A percentile compares a stretch with the other conserved stretches of the same genome.
These are phyloP conservation scores for Zygnema cylindricum DNA, from an alignment of 139 green algal genomes.

Conservation along the genomic window DNA sequence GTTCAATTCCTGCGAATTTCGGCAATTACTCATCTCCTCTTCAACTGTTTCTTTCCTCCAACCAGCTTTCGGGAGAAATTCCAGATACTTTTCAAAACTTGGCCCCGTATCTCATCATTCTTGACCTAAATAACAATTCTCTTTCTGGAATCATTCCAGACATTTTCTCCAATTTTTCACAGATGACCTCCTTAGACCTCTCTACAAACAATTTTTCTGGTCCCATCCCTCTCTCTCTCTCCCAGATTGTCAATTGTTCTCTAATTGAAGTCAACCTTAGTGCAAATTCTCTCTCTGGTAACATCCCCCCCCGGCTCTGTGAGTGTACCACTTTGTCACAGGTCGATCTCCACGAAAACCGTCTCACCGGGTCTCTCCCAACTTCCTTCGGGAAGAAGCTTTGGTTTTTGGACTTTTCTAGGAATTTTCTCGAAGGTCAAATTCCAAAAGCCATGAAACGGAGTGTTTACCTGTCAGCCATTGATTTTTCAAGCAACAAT, in stretches of 20 bases:
- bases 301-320: slow-evolving; percentile 2
- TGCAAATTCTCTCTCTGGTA: slow-evolving; percentile 21
- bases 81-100: background rate
- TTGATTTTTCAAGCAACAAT: background rate
- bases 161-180: background rate
- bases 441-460: background rate
- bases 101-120: background rate
- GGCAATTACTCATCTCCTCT: background rate
- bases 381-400: background rate
- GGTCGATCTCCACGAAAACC: slow-evolving; percentile 26
- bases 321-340: background rate
- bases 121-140: background rate
- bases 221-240: slow-evolving; percentile 3
- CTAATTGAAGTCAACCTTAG: slow-evolving; percentile 32
- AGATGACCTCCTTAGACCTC: background rate
- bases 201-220: slow-evolving; percentile 12
- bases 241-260: background rate
- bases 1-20: slow-evolving; percentile 14
- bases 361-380: background rate
- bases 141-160: background rate
- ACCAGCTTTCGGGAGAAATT: slow-evolving; percentile 21
- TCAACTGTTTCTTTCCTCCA: background rate
- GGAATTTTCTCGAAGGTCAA: background rate
- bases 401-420: background rate
- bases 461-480: background rate